phyloP scores from a whole-genome alignment of 306 rosid genomes.

The Lathyrus aphaca region DNA sequence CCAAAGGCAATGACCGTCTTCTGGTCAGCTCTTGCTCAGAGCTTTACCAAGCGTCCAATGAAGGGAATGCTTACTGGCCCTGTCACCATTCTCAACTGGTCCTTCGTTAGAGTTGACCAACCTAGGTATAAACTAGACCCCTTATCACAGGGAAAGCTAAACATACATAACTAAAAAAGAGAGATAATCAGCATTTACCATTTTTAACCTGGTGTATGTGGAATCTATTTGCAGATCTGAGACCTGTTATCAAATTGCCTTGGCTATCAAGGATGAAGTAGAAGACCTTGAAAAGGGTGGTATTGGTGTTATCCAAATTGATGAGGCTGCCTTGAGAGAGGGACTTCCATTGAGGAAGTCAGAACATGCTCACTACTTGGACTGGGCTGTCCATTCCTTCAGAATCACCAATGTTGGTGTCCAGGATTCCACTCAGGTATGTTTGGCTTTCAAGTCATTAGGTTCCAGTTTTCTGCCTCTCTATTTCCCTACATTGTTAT shows the following conservation, averaged over 20 bases:
- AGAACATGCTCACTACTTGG: constrained; percentile 82
- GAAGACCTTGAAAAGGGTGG: constrained; percentile 89
- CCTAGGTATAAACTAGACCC: constrained; percentile 59
- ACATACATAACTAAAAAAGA: not conserved
- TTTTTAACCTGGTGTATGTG: constrained; percentile 33
- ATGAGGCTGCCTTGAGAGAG: constrained; percentile 94
- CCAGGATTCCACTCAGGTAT: constrained; percentile 81
- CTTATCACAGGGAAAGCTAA: not conserved
- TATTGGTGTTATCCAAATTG: constrained; percentile 81
- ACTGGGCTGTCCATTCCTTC: constrained; percentile 97
- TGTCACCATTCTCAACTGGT: constrained; percentile 96
- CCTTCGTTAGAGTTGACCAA: constrained; percentile 85
- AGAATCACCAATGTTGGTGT: constrained; percentile 85
- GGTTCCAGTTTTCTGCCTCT: not conserved
- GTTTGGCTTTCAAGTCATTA: constrained; percentile 3
- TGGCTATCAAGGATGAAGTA: constrained; percentile 92
- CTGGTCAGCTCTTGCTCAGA: constrained; percentile 88
- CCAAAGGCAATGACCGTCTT: constrained; percentile 92
- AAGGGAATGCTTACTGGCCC: constrained; percentile 99
- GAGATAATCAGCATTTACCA: not conserved
- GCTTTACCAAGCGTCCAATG: constrained; percentile 86
- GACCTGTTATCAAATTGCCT: constrained; percentile 85
- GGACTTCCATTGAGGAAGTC: constrained; percentile 89
- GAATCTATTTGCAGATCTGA: constrained; percentile 56
- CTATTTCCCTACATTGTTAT: constrained; percentile 23